phyloP scores from a whole-genome alignment of 78 protist genomes.

The Neovahlkampfia damariscottae region DNA sequence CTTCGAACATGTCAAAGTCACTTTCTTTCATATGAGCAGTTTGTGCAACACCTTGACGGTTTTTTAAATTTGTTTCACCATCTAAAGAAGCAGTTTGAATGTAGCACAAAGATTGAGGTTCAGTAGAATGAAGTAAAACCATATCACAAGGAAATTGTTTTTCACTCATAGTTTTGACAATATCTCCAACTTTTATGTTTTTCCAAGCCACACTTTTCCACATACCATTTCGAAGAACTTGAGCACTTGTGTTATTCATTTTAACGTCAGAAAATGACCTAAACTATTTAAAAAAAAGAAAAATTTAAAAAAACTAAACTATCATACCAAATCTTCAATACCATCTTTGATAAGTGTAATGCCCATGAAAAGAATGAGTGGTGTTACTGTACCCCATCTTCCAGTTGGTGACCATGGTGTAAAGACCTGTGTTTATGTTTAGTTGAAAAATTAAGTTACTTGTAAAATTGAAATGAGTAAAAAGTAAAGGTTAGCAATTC shows the following conservation, averaged over 20 bases:
- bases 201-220: neutral
- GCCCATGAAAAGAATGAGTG: slow-evolving; percentile 53
- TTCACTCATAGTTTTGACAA: slow-evolving; percentile 39
- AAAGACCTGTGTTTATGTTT: too few relatives aligned
- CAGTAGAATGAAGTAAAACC: slow-evolving; percentile 49
- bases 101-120: slow-evolving; percentile 49
- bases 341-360: slow-evolving; percentile 64
- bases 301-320: too few relatives aligned
- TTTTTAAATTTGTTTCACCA: slow-evolving; percentile 45
- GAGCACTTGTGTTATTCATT: slow-evolving; percentile 4
- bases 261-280: neutral
- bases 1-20: neutral
- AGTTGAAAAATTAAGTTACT: too few relatives aligned
- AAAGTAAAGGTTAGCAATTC: slow-evolving; percentile 68
- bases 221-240: slow-evolving; percentile 2
- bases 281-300: too few relatives aligned
- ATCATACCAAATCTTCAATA: slow-evolving; percentile 49
- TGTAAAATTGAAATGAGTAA: neutral
- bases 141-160: slow-evolving; percentile 72
- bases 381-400: slow-evolving; percentile 53
- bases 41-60: neutral
- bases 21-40: neutral
- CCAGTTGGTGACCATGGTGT: slow-evolving; percentile 27
- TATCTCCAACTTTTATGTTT: slow-evolving; percentile 48
- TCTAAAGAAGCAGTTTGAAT: slow-evolving; percentile 18